Percentiles rank a stretch among this genome's conserved stretches.
Evolutionary conservation across 805 yeast genomes (phyloP).

Genomic region (Candida loeiensis): DNA sequence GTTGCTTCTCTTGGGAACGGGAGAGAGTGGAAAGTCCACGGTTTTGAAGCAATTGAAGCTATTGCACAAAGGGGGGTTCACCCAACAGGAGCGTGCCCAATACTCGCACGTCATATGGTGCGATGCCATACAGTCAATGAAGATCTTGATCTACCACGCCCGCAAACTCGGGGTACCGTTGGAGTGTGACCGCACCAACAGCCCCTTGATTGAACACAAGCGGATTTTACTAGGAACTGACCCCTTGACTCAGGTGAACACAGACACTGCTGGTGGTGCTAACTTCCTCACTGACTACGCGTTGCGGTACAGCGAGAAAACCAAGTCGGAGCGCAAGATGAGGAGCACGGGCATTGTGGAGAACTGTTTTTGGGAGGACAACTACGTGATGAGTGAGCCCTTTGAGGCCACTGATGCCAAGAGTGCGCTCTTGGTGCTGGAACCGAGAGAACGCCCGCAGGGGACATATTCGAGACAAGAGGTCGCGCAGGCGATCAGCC

Average conservation of each 20-base stretch:
- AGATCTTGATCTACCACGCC: constrained; percentile 69
- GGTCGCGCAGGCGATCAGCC: constrained; percentile 66
- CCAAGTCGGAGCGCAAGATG: constrained; percentile 47
- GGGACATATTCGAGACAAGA: constrained; percentile 34
- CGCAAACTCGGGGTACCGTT: constrained; percentile 58
- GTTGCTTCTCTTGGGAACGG: constrained; percentile 83
- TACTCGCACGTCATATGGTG: constrained; percentile 90
- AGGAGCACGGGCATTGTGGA: constrained; percentile 51
- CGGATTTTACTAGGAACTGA: constrained; percentile 53
- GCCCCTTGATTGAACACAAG: constrained; percentile 45
- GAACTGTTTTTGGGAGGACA: constrained; percentile 20
- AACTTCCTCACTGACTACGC: constrained; percentile 62
- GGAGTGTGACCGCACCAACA: constrained; percentile 53
- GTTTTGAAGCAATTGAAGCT: constrained; percentile 85
- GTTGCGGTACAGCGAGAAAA: constrained; percentile 53
- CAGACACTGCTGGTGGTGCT: constrained; percentile 63
- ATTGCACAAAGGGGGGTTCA: constrained; percentile 81
- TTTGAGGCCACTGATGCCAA: constrained; percentile 1
- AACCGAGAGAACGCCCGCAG: not conserved
- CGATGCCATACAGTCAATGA: constrained; percentile 84
- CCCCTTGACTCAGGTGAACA: constrained; percentile 59
- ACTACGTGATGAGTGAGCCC: constrained; percentile 5
- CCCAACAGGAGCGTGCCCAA: constrained; percentile 71
- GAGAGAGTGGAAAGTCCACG: constrained; percentile 93
- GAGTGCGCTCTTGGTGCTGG: not conserved